phyloP scores from a whole-genome alignment of 164 flowering plant species.

The Tetracentron sinense region DNA sequence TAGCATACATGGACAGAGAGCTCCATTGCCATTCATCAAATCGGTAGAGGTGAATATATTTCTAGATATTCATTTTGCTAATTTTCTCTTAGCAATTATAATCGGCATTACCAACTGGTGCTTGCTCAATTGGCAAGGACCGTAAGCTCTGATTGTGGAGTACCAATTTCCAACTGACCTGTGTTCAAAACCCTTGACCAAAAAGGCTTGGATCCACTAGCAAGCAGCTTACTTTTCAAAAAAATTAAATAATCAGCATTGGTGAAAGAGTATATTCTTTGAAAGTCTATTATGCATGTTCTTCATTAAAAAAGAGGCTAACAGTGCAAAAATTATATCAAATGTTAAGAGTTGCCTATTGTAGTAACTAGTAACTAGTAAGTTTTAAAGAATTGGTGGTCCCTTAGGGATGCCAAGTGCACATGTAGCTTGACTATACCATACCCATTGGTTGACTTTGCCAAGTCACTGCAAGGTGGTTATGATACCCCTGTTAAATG shows the following conservation, averaged over 20 bases:
- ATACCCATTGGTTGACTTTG: too few relatives aligned
- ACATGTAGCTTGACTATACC: neutral
- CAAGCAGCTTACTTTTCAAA: too few relatives aligned
- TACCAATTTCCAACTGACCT: too few relatives aligned
- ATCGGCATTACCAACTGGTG: too few relatives aligned
- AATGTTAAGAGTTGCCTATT: neutral
- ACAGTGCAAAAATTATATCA: neutral
- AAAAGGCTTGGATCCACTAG: too few relatives aligned
- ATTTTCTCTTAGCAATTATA: too few relatives aligned
- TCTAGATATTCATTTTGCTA: neutral
- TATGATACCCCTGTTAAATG: neutral
- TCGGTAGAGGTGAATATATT: constrained; percentile 61
- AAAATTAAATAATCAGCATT: too few relatives aligned
- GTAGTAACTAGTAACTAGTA: neutral
- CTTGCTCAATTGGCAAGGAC: too few relatives aligned
- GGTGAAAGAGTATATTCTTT: neutral
- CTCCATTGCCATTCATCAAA: constrained; percentile 76
- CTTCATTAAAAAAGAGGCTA: neutral
- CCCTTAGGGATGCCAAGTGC: neutral
- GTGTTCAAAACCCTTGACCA: too few relatives aligned
- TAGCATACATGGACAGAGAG: constrained; percentile 77
- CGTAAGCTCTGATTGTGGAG: too few relatives aligned
- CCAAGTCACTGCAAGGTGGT: neutral
- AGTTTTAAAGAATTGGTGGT: neutral
- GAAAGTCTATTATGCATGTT: neutral